These are phyloP conservation scores for Kwoniella shivajii DNA, from an alignment of 1,284 basidiomycete species.

Conservation along the genomic window DNA sequence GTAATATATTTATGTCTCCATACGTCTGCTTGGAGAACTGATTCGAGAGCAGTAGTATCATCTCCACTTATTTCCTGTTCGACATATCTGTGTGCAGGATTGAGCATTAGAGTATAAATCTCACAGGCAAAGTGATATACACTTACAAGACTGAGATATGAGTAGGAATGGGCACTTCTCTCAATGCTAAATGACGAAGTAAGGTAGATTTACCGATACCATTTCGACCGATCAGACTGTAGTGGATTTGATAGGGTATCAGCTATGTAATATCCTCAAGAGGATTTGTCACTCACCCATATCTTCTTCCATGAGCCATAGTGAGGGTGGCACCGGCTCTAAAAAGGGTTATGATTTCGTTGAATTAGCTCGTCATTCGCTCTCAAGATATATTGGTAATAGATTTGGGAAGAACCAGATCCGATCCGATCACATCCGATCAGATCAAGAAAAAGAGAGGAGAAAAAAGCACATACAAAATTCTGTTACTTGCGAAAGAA, in stretches of 20 bases:
- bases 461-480: slow-evolving; percentile 61
- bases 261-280: not conserved
- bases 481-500: slow-evolving; percentile 89
- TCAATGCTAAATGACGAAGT: slow-evolving; percentile 91
- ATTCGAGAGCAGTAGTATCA: slow-evolving; percentile 87
- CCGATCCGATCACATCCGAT: not conserved
- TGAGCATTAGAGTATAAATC: not conserved
- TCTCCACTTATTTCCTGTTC: slow-evolving; percentile 98
- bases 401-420: not conserved
- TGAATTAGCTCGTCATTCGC: not conserved
- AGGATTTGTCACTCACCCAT: slow-evolving; percentile 58
- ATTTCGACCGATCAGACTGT: slow-evolving; percentile 62
- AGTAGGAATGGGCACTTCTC: slow-evolving; percentile 88
- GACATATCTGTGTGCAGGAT: slow-evolving; percentile 61
- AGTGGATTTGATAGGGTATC: slow-evolving; percentile 25
- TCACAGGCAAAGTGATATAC: not conserved
- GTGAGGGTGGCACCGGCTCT: slow-evolving; percentile 70
- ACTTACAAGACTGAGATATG: slow-evolving; percentile 88
- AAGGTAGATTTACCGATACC: slow-evolving; percentile 98
- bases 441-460: not conserved
- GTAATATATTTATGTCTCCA: slow-evolving; percentile 88
- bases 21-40: slow-evolving; percentile 94
- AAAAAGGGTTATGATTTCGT: not conserved
- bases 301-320: slow-evolving; percentile 83
- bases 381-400: not conserved